Percentiles rank a stretch among this genome's conserved stretches.
Conservation (phyloP, 225 moss, liverwort and hornwort species). For the Lunularia cruciata region DNA sequence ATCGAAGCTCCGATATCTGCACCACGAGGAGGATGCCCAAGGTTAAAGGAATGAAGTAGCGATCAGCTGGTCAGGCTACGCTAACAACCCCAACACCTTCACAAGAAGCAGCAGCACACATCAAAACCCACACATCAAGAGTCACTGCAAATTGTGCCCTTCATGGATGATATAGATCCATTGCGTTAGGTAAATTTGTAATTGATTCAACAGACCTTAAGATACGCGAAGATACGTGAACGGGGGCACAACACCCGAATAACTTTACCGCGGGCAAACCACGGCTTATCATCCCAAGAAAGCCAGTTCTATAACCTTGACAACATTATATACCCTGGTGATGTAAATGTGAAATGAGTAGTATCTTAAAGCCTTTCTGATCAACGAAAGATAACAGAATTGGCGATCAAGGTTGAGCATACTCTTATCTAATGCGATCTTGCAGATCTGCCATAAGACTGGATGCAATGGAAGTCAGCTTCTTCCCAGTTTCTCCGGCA, state of each 20-base stretch:
- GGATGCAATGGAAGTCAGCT: conserved; percentile 91
- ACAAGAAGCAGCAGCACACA: not conserved
- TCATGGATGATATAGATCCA: not conserved
- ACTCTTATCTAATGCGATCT: conserved; percentile 87
- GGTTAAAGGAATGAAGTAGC: not conserved
- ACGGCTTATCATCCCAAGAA: conserved; percentile 9
- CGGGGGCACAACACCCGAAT: not conserved
- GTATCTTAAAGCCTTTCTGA: conserved; percentile 16
- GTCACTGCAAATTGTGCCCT: not conserved
- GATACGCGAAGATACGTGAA: not conserved
- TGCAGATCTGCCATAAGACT: conserved; percentile 89
- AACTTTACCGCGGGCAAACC: not conserved
- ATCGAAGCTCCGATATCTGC: conserved; percentile 45
- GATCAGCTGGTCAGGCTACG: not conserved
- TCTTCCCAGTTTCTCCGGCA: conserved; percentile 96
- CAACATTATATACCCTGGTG: not conserved
- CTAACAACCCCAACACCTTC: not conserved
- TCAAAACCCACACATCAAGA: not conserved
- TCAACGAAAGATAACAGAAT: conserved; percentile 22
- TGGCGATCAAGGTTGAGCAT: conserved; percentile 40
- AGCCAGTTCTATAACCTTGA: not conserved
- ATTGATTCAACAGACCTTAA: not conserved
- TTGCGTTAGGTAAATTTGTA: not conserved
- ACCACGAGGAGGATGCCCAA: not conserved
- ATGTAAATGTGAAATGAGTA: conserved; percentile 11